Conservation (phyloP, 352 stramenopile species). For the Globisporangium nagaii region DNA sequence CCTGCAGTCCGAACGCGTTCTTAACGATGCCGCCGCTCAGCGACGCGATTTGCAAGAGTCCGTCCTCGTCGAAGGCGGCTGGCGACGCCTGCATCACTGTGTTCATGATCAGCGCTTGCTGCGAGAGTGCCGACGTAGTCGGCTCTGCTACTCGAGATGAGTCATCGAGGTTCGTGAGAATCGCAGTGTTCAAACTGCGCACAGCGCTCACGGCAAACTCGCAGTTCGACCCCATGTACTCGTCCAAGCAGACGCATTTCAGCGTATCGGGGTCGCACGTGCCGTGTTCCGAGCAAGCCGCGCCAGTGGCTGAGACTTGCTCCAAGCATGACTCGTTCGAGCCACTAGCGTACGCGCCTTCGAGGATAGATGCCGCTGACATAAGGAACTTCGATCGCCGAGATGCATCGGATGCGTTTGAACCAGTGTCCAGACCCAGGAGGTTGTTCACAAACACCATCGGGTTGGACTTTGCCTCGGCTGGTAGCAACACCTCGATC, state of each 20-base stretch:
- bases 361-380: conserved; percentile 38
- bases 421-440: conserved; percentile 12
- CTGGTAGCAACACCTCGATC: conserved; percentile 35
- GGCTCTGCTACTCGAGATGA: conserved; percentile 28
- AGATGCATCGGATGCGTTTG: conserved; percentile 11
- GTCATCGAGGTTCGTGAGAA: conserved; percentile 34
- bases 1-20: conserved; percentile 36
- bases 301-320: background rate
- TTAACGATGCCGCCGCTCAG: conserved; percentile 35
- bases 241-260: conserved; percentile 25
- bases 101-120: conserved; percentile 42
- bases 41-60: conserved; percentile 28
- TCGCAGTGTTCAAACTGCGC: conserved; percentile 29
- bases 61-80: conserved; percentile 22
- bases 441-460: conserved; percentile 31
- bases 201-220: conserved; percentile 28
- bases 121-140: conserved; percentile 36
- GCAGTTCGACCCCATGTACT: conserved; percentile 41
- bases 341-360: conserved; percentile 21
- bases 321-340: background rate
- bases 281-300: conserved; percentile 27
- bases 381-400: conserved; percentile 31
- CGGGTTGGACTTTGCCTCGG: conserved; percentile 25
- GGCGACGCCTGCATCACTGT: conserved; percentile 36
- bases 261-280: conserved; percentile 21